These are phyloP conservation scores for Xylaria sp. DNA, from an alignment of 2,329 filamentous ascomycete species.

Conservation along the genomic window DNA sequence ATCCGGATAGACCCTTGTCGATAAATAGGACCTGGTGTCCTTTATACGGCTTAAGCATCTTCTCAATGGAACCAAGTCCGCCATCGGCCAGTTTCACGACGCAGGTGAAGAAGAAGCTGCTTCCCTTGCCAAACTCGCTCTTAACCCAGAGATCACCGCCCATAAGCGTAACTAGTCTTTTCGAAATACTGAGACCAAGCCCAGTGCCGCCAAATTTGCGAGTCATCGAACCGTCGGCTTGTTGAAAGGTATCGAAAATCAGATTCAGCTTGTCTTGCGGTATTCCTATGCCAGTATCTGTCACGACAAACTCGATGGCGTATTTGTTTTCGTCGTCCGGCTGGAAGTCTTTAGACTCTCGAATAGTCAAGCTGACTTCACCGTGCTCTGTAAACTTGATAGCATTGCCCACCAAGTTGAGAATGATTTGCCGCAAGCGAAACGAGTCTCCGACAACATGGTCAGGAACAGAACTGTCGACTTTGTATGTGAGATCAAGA, in stretches of 20 bases:
- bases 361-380: conserved; percentile 94
- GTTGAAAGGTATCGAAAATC: conserved; percentile 99
- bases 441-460: conserved; percentile 97
- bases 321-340: conserved; percentile 79
- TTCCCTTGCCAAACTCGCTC: conserved; percentile 89
- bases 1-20: conserved; percentile 85
- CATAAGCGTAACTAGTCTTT: conserved; percentile 94
- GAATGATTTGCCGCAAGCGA: conserved; percentile 93
- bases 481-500: conserved; percentile 90
- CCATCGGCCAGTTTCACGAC: conserved; percentile 85
- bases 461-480: conserved; percentile 92
- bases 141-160: conserved; percentile 96
- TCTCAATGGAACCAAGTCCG: conserved; percentile 80
- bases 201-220: conserved; percentile 96
- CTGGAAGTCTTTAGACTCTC: conserved; percentile 69
- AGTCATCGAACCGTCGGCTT: conserved; percentile 96
- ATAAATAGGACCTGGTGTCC: conserved; percentile 94
- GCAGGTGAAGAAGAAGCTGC: conserved; percentile 96
- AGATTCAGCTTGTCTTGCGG: conserved; percentile 93
- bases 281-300: conserved; percentile 96
- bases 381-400: conserved; percentile 99
- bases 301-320: conserved; percentile 93
- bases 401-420: conserved; percentile 96
- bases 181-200: conserved; percentile 92
- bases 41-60: conserved; percentile 88